Evolutionary conservation across 1,284 basidiomycete genomes (phyloP).

Genomic region (Ustilago loliicola): DNA sequence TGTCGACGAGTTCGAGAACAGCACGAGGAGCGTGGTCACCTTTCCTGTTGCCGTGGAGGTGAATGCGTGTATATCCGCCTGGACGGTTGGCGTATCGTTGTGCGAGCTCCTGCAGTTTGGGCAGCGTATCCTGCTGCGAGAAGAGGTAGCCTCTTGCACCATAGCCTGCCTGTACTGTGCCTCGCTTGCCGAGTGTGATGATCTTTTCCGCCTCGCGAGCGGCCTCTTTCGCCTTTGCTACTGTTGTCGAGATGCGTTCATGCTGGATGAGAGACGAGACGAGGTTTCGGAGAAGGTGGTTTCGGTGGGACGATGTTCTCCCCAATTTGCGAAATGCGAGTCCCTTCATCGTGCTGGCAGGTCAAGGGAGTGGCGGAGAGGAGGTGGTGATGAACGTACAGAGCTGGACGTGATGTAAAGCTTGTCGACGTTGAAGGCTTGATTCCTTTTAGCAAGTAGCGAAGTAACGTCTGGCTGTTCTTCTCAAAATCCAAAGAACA

Average conservation of each 20-base stretch:
- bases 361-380: not conserved
- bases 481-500: conserved; percentile 13
- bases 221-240: conserved; percentile 94
- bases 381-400: not conserved
- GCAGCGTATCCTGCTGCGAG: conserved; percentile 73
- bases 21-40: conserved; percentile 96
- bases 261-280: conserved; percentile 95
- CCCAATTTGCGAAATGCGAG: conserved; percentile 68
- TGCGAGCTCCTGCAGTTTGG: conserved; percentile 85
- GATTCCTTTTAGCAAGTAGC: too few species aligned
- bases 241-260: conserved; percentile 94
- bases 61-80: conserved; percentile 95
- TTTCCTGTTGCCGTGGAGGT: conserved; percentile 85
- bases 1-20: conserved; percentile 93
- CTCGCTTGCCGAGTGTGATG: conserved; percentile 66
- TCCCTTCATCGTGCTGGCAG: conserved; percentile 61
- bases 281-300: conserved; percentile 75
- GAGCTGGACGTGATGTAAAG: not conserved
- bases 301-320: conserved; percentile 57
- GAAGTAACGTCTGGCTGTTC: conserved; percentile 3
- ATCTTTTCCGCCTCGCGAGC: conserved; percentile 94
- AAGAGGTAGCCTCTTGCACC: conserved; percentile 62
- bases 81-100: conserved; percentile 84
- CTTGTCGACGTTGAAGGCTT: not conserved
- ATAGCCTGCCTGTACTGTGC: conserved; percentile 51